These are phyloP conservation scores for Starmerella etchellsii DNA, from an alignment of 805 yeast genomes.

Conservation along the genomic window DNA sequence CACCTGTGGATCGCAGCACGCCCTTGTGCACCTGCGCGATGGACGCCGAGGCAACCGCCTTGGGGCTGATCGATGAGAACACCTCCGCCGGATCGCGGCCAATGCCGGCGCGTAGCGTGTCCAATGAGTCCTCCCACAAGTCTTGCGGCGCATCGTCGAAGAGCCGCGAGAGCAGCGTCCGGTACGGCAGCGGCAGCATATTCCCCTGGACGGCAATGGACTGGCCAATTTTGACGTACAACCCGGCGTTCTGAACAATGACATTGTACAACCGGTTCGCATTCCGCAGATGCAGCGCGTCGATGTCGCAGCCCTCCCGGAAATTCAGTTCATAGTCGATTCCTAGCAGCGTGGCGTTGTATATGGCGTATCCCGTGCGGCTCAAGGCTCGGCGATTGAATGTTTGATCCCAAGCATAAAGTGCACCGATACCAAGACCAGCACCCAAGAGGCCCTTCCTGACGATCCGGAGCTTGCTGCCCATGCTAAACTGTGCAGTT, in stretches of 20 bases:
- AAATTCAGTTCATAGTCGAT: constrained; percentile 47
- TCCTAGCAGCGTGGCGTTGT: constrained; percentile 33
- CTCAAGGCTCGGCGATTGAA: constrained; percentile 38
- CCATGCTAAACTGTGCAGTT: too few relatives aligned
- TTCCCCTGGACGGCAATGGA: constrained; percentile 64
- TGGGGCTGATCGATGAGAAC: constrained; percentile 38
- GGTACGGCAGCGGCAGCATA: constrained; percentile 53
- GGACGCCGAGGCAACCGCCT: constrained; percentile 67
- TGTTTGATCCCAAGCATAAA: constrained; percentile 29
- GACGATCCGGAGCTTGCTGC: background rate
- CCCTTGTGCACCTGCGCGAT: constrained; percentile 90
- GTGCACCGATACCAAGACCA: constrained; percentile 13
- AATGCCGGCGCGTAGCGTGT: constrained; percentile 25
- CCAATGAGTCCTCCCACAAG: constrained; percentile 30
- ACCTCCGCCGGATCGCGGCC: constrained; percentile 36
- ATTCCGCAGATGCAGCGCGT: constrained; percentile 45
- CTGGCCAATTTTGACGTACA: constrained; percentile 69
- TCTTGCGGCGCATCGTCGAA: constrained; percentile 61
- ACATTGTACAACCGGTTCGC: constrained; percentile 40
- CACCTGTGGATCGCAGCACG: constrained; percentile 40
- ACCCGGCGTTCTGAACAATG: constrained; percentile 39
- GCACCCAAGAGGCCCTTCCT: constrained; percentile 7
- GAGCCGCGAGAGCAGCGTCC: constrained; percentile 40
- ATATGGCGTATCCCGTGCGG: constrained; percentile 42
- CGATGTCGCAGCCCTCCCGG: constrained; percentile 34